These are phyloP conservation scores for Zoysia japonica DNA, from an alignment of 176 grass and related monocot genomes.

Conservation along the genomic window DNA sequence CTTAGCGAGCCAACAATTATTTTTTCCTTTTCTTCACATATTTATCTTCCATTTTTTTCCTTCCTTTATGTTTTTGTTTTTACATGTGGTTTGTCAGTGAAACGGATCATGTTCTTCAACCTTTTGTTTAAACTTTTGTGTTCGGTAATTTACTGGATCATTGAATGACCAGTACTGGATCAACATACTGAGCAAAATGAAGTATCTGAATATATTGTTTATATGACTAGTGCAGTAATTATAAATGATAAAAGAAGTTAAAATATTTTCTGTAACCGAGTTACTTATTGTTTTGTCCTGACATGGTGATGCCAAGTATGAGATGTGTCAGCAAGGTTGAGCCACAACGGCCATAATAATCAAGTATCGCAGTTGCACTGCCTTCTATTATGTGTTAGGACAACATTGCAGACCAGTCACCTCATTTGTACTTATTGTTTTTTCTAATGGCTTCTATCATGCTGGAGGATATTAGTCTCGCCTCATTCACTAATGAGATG, in stretches of 20 bases:
- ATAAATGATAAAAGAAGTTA: conserved; percentile 6
- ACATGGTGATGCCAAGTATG: neutral
- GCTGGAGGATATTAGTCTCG: conserved; percentile 25
- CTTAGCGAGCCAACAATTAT: no score
- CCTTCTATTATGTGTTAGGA: neutral
- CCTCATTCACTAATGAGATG: conserved; percentile 18
- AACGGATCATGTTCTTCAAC: conserved; percentile 18
- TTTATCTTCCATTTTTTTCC: no score
- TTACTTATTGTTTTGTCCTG: conserved; percentile 6
- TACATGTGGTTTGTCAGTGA: neutral
- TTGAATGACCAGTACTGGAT: conserved; percentile 1
- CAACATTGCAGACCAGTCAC: neutral
- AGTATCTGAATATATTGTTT: neutral
- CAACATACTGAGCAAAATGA: conserved; percentile 22
- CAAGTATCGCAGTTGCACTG: neutral
- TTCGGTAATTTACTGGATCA: conserved; percentile 5
- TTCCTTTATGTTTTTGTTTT: no score
- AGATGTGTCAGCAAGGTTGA: neutral
- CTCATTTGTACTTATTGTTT: conserved; percentile 4
- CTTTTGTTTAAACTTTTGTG: conserved; percentile 5
- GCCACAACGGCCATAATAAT: conserved; percentile 14
- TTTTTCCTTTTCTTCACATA: no score
- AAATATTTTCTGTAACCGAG: conserved; percentile 8
- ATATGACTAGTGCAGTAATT: conserved; percentile 27
- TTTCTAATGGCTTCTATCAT: conserved; percentile 23